A percentile compares a stretch with the other conserved stretches of the same genome.
These are phyloP conservation scores for Chondrostereum purpureum DNA, from an alignment of 1,284 basidiomycete species.

Conservation along the genomic window DNA sequence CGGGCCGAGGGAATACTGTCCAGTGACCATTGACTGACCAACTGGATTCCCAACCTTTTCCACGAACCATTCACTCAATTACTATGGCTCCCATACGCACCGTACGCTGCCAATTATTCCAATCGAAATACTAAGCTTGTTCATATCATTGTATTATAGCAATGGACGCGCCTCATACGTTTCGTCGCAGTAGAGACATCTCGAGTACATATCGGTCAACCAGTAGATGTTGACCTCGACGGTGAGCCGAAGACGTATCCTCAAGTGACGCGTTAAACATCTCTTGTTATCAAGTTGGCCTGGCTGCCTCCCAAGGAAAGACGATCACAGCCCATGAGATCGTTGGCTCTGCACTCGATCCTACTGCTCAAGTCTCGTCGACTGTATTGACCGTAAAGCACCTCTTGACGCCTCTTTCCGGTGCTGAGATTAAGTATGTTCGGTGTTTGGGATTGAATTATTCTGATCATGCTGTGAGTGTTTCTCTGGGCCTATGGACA, in stretches of 20 bases:
- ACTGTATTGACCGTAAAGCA: constrained; percentile 61
- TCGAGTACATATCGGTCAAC: constrained; percentile 71
- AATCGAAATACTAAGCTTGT: background rate
- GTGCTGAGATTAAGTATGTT: constrained; percentile 60
- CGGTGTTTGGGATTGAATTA: constrained; percentile 81
- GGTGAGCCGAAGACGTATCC: constrained; percentile 37
- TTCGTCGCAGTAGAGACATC: constrained; percentile 76
- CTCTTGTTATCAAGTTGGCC: constrained; percentile 65
- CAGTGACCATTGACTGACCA: no score
- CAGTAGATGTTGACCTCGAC: constrained; percentile 60
- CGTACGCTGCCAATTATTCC: constrained; percentile 26
- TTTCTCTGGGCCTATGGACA: no score
- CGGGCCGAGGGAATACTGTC: no score
- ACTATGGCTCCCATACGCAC: constrained; percentile 60
- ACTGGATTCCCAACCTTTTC: no score
- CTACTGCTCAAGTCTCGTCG: constrained; percentile 53
- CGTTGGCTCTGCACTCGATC: constrained; percentile 57
- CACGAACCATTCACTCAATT: constrained; percentile 12
- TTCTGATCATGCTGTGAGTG: constrained; percentile 66
- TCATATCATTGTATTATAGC: constrained; percentile 28
- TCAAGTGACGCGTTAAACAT: no score
- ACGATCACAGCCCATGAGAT: constrained; percentile 66
- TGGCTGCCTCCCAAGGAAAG: constrained; percentile 49
- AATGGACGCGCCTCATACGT: constrained; percentile 79
- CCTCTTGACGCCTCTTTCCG: constrained; percentile 64